Base-by-base conservation (phyloP, 768 basidiomycete genomes). In the Candolleomyces efflorescens region DNA sequence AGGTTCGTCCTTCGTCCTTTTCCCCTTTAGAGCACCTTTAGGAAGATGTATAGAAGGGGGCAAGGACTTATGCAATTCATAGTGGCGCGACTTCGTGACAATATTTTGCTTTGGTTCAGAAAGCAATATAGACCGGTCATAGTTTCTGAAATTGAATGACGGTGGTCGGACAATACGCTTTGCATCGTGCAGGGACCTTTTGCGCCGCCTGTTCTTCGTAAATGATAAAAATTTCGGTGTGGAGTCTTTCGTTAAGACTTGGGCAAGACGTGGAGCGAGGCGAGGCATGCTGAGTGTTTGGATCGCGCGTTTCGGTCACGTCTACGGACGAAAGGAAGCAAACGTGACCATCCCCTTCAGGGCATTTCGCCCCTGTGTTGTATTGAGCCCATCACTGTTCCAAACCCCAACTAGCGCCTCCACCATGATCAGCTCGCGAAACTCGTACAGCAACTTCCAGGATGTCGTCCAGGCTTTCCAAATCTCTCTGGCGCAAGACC, bases 211-310 rank as follows among this genome's bases (percentile, higher is more conserved):
- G 11, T 57, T 58, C 41, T 69, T 49, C 11, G 58, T 53, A 26
- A 72, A 68, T 20, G 71, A 65, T 54, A 68, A 62, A 39, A 67
- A 61, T 36, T 70, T 64, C 49, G 44, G 48, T 22, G 39, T 54
- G 38, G 63, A 56, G 22, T 71, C 61, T 49, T 75, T 65, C 23
- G 69, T 65, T 46, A 85, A 67, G 20, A 63, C 66, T 56, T 73
- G 67, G 47, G 83, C 69, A 15, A 90, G 82, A 65, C 88, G 86
- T 44, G 86, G 86, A 57, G 89, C 70, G 66, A 91, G 75, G 62
- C 87, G 87, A 66, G 86, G 82, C 89, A 90, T 90, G 18, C 39
- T 45, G 37, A 17, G 51, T 12, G 26, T 18, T 12, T 38, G 51
- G 12, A 13, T n/a, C n/a, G n/a, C n/a, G n/a, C n/a, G n/a, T n/a